Evolutionary conservation across 2,329 filamentous ascomycete species (phyloP).

Genomic region (Teratosphaeria epicoccoides): DNA sequence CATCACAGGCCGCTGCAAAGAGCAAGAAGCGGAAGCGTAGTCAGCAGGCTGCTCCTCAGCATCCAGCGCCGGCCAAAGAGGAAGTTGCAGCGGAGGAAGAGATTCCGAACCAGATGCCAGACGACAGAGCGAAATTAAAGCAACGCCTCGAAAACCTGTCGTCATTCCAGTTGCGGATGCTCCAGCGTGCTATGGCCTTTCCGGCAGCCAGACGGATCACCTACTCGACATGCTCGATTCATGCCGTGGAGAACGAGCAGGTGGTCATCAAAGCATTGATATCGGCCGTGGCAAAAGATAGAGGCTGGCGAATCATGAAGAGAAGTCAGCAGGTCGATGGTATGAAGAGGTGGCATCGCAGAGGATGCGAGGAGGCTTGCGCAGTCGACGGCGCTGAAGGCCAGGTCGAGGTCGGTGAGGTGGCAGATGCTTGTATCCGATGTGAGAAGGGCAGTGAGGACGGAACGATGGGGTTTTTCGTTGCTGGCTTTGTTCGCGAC

Average conservation of each 20-base stretch:
- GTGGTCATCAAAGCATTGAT: constrained; percentile 64
- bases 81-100: not conserved
- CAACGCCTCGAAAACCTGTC: constrained; percentile 63
- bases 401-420: constrained; percentile 13
- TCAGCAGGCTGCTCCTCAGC: constrained; percentile 3
- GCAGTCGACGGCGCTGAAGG: not conserved
- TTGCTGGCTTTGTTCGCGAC: constrained; percentile 70
- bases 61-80: not conserved
- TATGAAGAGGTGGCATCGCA: constrained; percentile 63
- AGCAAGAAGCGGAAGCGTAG: constrained; percentile 22
- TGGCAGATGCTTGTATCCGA: constrained; percentile 68
- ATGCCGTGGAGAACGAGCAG: constrained; percentile 77
- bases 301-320: constrained; percentile 68
- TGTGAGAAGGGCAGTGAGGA: constrained; percentile 70
- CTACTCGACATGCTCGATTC: constrained; percentile 88
- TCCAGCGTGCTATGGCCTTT: constrained; percentile 78
- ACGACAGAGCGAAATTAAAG: constrained; percentile 41
- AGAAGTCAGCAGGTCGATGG: constrained; percentile 65
- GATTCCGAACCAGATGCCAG: not conserved
- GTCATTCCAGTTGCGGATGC: constrained; percentile 67
- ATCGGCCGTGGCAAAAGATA: constrained; percentile 53
- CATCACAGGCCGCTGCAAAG: constrained; percentile 10
- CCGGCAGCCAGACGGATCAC: constrained; percentile 64
- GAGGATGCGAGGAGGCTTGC: constrained; percentile 23
- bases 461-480: constrained; percentile 92